Percentiles rank a stretch among this genome's conserved stretches.
phyloP scores from a whole-genome alignment of 331 rosid genomes.

The Erythrophleum ivorense region DNA sequence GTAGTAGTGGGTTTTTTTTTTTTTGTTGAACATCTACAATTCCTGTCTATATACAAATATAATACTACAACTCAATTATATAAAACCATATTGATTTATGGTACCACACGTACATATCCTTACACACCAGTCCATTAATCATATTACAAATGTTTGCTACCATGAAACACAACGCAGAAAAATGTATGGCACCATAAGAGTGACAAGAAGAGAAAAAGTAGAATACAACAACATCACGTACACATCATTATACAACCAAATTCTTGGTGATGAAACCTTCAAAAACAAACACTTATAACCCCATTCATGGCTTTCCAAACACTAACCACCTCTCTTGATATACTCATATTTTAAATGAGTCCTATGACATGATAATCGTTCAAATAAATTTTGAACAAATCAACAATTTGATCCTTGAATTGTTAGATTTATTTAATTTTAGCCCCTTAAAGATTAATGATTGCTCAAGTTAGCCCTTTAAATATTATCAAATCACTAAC shows the following conservation, averaged over 20 bases:
- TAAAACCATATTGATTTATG: constrained; percentile 38
- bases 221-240: not conserved
- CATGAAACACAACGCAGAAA: constrained; percentile 25
- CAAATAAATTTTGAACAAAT: not conserved
- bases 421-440: too few relatives aligned
- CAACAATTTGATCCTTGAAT: not conserved
- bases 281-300: not conserved
- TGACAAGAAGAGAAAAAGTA: constrained; percentile 16
- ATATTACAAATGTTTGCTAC: constrained; percentile 35
- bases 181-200: not conserved
- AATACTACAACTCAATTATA: constrained; percentile 41
- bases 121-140: constrained; percentile 32
- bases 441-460: too few relatives aligned
- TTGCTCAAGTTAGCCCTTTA: too few relatives aligned
- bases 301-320: not conserved
- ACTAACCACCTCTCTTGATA: constrained; percentile 5
- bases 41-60: constrained; percentile 3
- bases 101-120: constrained; percentile 33
- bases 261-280: constrained; percentile 23
- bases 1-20: constrained; percentile 11
- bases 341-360: constrained; percentile 3
- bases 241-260: constrained; percentile 24
- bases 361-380: not conserved
- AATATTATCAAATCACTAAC: too few relatives aligned
- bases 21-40: constrained; percentile 39